Base-by-base conservation (phyloP, 345 rosid genomes). In the Syzygium oleosum region DNA sequence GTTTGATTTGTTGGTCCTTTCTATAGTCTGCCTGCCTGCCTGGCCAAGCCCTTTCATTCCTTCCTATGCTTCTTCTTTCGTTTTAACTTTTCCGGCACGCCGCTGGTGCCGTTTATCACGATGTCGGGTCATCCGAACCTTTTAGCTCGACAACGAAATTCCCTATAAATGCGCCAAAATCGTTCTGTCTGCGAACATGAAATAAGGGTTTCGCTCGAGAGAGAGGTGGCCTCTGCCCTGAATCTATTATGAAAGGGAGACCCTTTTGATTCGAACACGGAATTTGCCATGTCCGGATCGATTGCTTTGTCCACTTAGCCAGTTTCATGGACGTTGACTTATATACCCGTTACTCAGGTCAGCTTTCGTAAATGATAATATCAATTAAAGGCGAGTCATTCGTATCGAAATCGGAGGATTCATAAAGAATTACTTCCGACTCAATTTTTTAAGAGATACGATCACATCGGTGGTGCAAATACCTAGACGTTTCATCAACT, bases 61-160 rank as follows among this genome's bases (percentile, higher is more conserved):
- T 16, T 65, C 78, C 22, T 8, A 16, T 29, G 65, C 65, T 59
- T 31, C 79, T 17, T 17, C 79, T 16, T 68, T 2, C 12, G 46
- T 16, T 68, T 68, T 68, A 9, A 65, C 79, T 38, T 4, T 73
- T 34, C 2, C 0, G 25, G 13, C 46, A 2, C 78, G 23, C 7
- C 6, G 6, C 4, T 34, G 2, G 6, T 4, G 5, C 13, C 1
- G 13, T 68, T 17, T 34, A 0, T 9, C 11, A 17, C 79, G 3
- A 16, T 4, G 17, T 15, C 15, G 78, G 23, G 41, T 16, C 46
- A 31, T 68, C 34, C 9, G 46, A 34, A 34, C 46, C 46, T 54
- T 34, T 34, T 9, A 34, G 38, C 73, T n/a, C 19, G 7, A 13
- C 16, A 6, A 6, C 7, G 7, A 43, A 43, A 43, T 6, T 43